Conservation (phyloP, 2,329 filamentous ascomycete species). For the Sarocladium strictum region DNA sequence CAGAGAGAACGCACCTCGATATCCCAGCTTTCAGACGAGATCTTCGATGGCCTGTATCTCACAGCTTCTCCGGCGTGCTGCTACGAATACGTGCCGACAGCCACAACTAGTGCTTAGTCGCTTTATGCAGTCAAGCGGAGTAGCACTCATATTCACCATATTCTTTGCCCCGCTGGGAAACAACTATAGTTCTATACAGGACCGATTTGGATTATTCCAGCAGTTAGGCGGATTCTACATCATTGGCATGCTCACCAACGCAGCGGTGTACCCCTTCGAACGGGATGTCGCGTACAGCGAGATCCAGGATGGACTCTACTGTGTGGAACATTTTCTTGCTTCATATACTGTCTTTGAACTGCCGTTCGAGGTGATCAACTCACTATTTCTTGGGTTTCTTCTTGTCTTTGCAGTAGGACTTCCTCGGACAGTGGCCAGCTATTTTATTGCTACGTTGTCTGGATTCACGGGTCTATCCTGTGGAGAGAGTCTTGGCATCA, state of each 20-base stretch:
- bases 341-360: slow-evolving; percentile 66
- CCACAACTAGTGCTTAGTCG: slow-evolving; percentile 59
- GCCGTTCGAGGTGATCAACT: slow-evolving; percentile 63
- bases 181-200: slow-evolving; percentile 66
- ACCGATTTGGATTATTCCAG: slow-evolving; percentile 67
- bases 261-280: slow-evolving; percentile 66
- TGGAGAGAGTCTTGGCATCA: slow-evolving; percentile 70
- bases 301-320: slow-evolving; percentile 67
- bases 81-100: slow-evolving; percentile 64
- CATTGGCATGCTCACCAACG: slow-evolving; percentile 74
- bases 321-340: slow-evolving; percentile 63
- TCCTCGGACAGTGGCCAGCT: slow-evolving; percentile 55
- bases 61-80: slow-evolving; percentile 59
- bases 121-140: slow-evolving; percentile 59
- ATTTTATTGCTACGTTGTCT: slow-evolving; percentile 62
- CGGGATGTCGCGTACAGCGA: slow-evolving; percentile 74
- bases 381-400: slow-evolving; percentile 60
- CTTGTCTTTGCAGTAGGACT: slow-evolving; percentile 60
- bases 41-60: slow-evolving; percentile 41
- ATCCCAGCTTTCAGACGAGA: background rate
- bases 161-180: slow-evolving; percentile 68
- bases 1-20: no score
- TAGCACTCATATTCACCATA: slow-evolving; percentile 56
- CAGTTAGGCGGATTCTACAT: slow-evolving; percentile 68
- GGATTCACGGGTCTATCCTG: slow-evolving; percentile 69